Evolutionary conservation across 164 flowering plant species (phyloP), one percentile per base, ranked within the genome.

Genomic region (Magnolia changhungtana): DNA sequence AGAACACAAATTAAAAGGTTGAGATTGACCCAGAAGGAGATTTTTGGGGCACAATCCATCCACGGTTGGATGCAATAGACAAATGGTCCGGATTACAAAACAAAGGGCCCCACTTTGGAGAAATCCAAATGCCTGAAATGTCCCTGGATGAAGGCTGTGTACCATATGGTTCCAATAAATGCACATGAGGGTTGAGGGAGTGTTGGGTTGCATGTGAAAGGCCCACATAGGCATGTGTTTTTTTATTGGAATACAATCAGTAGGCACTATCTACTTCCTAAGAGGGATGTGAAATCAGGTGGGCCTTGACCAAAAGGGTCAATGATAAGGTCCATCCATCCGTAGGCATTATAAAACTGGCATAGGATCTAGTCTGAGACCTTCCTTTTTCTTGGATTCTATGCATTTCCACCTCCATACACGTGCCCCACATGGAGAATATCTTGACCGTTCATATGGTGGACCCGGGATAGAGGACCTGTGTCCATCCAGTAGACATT

Each of bases 161-260:
- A 55, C 61, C 61, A 55, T 55, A 55, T 55, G 61, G 4, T 55
- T 55, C 61, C 61, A 55, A 10, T 11, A 11, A 3, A 55, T 55
- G 61, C 61, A 37, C 45, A 37, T 37, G 45, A 2, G 4, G 37
- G 45, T 37, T 55, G 61, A 55, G 2, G 18, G 52, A 16, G 67
- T 80, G 82, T 77, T 81, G 83, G 79, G 85, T 51, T 80, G 84
- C 88, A 86, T 84, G 86, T 86, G 85, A 64, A 73, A 24, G 49
- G 45, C 77, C 78, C 80, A 79, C 76, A 71, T 72, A 74, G 77
- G 79, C 72, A 69, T 75, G 50, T 82, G 75, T 77, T 82, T 71
- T 55, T 11, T 55, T 2, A 65, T 24, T 27, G 73, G 50, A 75
- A 71, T 74, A 67, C 75, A 77, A 82, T 79, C 68, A 76, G 74